phyloP scores from a whole-genome alignment of 306 rosid genomes.

The Mimosa bimucronata region DNA sequence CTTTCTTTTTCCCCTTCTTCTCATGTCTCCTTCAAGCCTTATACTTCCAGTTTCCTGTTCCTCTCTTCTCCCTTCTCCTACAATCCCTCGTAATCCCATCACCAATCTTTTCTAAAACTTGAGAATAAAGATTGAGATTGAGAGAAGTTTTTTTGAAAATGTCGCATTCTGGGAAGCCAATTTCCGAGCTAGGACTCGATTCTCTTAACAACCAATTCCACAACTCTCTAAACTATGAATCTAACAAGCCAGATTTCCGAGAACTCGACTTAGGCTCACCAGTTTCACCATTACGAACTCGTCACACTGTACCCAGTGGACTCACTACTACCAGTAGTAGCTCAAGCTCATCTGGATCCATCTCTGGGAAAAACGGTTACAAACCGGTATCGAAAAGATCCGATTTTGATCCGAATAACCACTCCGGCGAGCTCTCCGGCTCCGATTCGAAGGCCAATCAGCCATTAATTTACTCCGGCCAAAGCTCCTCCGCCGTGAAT shows the following conservation, averaged over 20 bases:
- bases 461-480: slow-evolving; percentile 58
- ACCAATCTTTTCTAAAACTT: slow-evolving; percentile 46
- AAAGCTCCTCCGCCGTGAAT: slow-evolving; percentile 53
- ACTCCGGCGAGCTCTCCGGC: slow-evolving; percentile 75
- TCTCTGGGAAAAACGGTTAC: slow-evolving; percentile 51
- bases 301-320: slow-evolving; percentile 40
- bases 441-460: slow-evolving; percentile 52
- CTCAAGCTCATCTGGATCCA: slow-evolving; percentile 74
- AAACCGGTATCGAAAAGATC: slow-evolving; percentile 44
- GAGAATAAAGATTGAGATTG: not conserved
- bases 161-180: slow-evolving; percentile 70
- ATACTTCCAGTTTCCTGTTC: slow-evolving; percentile 20
- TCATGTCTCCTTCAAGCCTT: slow-evolving; percentile 42
- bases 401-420: slow-evolving; percentile 54
- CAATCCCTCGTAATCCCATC: slow-evolving; percentile 19
- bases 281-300: slow-evolving; percentile 75
- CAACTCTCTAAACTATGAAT: slow-evolving; percentile 60
- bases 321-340: slow-evolving; percentile 61
- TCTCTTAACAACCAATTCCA: slow-evolving; percentile 59
- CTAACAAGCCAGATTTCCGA: slow-evolving; percentile 80
- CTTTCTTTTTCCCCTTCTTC: slow-evolving; percentile 25
- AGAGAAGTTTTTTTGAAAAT: slow-evolving; percentile 53
- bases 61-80: not conserved
- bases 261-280: slow-evolving; percentile 91
- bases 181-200: slow-evolving; percentile 50